A percentile compares a stretch with the other conserved stretches of the same genome.
phyloP scores from a whole-genome alignment of 306 rosid genomes.

The Inga laurina region DNA sequence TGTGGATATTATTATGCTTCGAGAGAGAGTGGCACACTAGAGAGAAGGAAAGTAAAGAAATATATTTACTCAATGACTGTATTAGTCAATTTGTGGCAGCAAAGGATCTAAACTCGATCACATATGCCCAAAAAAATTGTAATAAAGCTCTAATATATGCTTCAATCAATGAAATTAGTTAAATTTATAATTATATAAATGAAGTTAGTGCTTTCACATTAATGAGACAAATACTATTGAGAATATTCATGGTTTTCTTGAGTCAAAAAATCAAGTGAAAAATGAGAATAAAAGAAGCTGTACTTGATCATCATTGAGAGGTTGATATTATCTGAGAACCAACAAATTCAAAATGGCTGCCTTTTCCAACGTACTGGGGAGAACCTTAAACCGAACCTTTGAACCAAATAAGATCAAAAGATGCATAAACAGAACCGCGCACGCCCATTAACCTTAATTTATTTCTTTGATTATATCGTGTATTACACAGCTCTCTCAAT shows the following conservation, averaged over 20 bases:
- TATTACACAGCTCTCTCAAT: neutral
- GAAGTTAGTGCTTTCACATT: neutral
- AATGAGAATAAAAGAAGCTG: neutral
- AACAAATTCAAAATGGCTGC: neutral
- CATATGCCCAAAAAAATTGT: neutral
- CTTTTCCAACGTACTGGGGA: neutral
- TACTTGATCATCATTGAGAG: neutral
- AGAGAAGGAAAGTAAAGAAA: neutral
- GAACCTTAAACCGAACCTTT: neutral
- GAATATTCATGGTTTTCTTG: neutral
- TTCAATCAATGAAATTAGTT: neutral
- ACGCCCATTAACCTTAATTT: neutral
- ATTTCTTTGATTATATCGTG: too few relatives aligned
- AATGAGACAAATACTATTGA: neutral
- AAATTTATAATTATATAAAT: neutral
- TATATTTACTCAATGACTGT: neutral
- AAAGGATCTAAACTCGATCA: neutral
- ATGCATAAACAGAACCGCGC: neutral
- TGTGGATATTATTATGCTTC: too few relatives aligned
- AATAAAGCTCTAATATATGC: neutral
- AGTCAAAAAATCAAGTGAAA: neutral
- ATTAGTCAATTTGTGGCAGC: neutral
- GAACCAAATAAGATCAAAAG: neutral
- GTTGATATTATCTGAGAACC: neutral
- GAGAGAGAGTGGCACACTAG: too few relatives aligned